Evolutionary conservation across 2,329 filamentous ascomycete species (phyloP), one percentile per base, ranked within the genome.

Genomic region (Penicillium sp.): DNA sequence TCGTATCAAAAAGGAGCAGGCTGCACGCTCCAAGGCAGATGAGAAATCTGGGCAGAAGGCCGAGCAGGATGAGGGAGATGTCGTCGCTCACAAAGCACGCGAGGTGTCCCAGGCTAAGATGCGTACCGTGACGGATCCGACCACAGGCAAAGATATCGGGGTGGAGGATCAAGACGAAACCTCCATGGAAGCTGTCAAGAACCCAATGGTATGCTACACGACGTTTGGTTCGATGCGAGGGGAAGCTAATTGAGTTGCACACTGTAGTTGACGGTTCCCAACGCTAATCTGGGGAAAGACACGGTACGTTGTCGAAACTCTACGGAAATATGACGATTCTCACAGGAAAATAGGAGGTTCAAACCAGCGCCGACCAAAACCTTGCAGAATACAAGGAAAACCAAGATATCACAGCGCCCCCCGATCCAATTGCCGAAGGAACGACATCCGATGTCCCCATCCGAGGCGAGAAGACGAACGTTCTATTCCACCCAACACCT

Each of bases 371-470:
- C 0, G 79, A 80, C 0, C 90, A 95, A 70, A 86, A 86, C 0
- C 84, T 87, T 27, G 82, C 88, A 55, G 89, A 96, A 59, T 97
- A 97, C 73, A 89, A 88, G 59, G 70, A 88, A 53, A 89, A 86
- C 9, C 93, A 97, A 74, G 93, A 97, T 73, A 80, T 96, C 53
- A 96, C 91, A 0, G 90, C 93, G 0, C 93, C 93, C 2, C 93
- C 93, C 1, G 92, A 95, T 61, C 93, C 93, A 0, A 80, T 96
- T 18, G 86, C 87, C 14, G 82, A 87, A 53, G 90, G 91, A 22
- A 85, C 88, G 32, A 97, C 93, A 0, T 92, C 90, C 24, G 94
- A 97, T 73, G 92, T 97, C 1, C 94, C 94, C 3, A 96, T 97
- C 54, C 89, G 92, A 68, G 93, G 92, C 66, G 93, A 97, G 70